Evolutionary conservation across 768 basidiomycete genomes (phyloP).

Genomic region (Trametes punicea): DNA sequence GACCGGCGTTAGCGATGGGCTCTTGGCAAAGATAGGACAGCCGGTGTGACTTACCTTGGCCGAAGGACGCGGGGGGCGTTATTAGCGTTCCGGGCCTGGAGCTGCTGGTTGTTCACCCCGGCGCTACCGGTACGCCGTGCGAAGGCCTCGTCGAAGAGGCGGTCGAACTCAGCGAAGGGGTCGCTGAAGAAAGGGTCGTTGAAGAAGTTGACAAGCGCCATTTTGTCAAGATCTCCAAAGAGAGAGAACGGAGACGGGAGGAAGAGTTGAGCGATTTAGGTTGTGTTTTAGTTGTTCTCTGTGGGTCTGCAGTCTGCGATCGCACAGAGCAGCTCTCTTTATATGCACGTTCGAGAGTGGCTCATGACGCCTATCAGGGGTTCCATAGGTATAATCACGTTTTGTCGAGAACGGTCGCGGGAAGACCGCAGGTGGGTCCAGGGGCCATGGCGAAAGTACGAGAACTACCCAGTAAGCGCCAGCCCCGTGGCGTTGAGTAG

Average conservation of each 20-base stretch:
- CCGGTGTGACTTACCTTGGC: conserved; percentile 17
- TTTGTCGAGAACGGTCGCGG: not conserved
- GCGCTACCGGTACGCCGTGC: conserved; percentile 16
- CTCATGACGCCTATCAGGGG: not conserved
- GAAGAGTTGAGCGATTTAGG: not conserved
- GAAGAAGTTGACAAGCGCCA: conserved; percentile 34
- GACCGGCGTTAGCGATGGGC: not conserved
- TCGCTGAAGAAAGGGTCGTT: conserved; percentile 35
- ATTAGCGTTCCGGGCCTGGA: conserved; percentile 5
- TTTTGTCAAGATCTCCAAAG: not conserved
- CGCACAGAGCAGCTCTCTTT: not conserved
- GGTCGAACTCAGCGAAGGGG: conserved; percentile 40
- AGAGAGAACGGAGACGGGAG: not conserved
- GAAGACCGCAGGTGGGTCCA: not conserved
- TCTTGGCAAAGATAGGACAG: not conserved
- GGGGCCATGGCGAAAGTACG: not conserved
- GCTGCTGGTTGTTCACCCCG: conserved; percentile 7
- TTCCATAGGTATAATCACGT: not conserved
- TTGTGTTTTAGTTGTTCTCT: not conserved
- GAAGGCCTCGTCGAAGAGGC: conserved; percentile 40
- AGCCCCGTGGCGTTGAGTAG: not conserved
- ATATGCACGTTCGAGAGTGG: not conserved
- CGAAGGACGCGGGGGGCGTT: conserved; percentile 7
- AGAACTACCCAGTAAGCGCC: not conserved
- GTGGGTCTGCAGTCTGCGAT: not conserved